Conservation (phyloP, 2,329 filamentous ascomycete genomes). For the Nectriaceae sp. region DNA sequence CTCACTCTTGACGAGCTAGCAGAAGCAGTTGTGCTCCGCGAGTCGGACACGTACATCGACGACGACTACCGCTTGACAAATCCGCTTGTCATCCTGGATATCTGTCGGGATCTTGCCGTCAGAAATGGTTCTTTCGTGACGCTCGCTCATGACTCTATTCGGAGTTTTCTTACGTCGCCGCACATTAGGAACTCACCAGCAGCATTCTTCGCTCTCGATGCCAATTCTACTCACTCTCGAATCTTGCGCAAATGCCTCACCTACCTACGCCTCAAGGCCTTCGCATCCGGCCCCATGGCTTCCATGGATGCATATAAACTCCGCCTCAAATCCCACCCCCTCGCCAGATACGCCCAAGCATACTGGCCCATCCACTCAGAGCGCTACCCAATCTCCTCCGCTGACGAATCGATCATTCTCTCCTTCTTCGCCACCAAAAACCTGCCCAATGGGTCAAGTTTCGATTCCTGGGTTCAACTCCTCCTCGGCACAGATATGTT, state of each 20-base stretch:
- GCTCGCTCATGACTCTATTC: constrained; percentile 26
- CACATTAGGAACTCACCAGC: constrained; percentile 18
- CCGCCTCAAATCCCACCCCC: constrained; percentile 12
- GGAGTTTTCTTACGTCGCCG: constrained; percentile 20
- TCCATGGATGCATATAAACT: neutral
- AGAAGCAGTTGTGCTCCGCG: constrained; percentile 29
- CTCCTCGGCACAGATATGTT: constrained; percentile 11
- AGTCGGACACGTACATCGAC: constrained; percentile 23
- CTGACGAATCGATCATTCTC: constrained; percentile 20
- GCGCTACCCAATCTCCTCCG: constrained; percentile 3
- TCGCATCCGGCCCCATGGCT: constrained; percentile 15
- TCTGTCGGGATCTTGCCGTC: constrained; percentile 22
- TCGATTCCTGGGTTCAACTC: constrained; percentile 27
- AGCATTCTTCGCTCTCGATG: constrained; percentile 21
- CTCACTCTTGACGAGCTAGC: constrained; percentile 25
- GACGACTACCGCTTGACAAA: constrained; percentile 25
- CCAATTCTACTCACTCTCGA: constrained; percentile 9
- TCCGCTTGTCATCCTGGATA: constrained; percentile 15
- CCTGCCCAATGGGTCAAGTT: constrained; percentile 15
- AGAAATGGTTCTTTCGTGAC: constrained; percentile 13
- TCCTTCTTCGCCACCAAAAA: constrained; percentile 23
- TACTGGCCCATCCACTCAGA: constrained; percentile 27
- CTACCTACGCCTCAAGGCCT: constrained; percentile 18
- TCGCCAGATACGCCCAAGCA: constrained; percentile 16
- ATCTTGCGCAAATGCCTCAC: constrained; percentile 27